Evolutionary conservation across 768 basidiomycete species (phyloP), one percentile per base, ranked within the genome.

Genomic region (Pulveroboletus ravenelii): DNA sequence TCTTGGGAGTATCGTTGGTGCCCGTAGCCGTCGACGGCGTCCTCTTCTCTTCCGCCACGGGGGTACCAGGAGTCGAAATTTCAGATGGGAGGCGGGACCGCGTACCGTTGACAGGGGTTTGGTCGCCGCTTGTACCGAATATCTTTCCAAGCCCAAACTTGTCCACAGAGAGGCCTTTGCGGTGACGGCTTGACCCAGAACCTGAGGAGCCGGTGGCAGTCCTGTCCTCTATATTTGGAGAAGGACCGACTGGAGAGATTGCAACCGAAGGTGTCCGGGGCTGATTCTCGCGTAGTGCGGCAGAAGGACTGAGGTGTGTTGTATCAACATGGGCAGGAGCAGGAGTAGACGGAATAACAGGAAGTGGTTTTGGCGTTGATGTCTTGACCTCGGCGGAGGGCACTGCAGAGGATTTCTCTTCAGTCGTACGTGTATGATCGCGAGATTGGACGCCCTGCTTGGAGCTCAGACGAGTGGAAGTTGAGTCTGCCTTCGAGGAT

Each of bases 81-180:
- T 74, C 72, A 8, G 77, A 78, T 1, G 77, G 72, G 23, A 70
- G 65, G 49, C 78, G 72, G 15, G 74, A 72, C 29, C 70, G 61
- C 14, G 57, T 62, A 6, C 67, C 68, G 37, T 69, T 71, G 27
- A 62, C 59, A 20, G 61, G 49, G 9, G 61, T 31, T n/a, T 67
- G 62, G n/a, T 73, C 70, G 7, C 67, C 50, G 41, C 66, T 68
- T 15, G 74, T 63, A 30, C 78, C 78, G 48, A 91, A 85, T 48
- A 92, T 78, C 70, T 87, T 90, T 46, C 81, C 80, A 3, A 92
- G 74, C 10, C 84, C 86, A 57, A 91, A 81, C 65, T 85, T 86
- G 72, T 91, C 89, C 56, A 90, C 70, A 4, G 88, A 89, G 52
- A 87, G 71, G 9, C 86, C 87, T 56, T 82, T 82, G 51, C 77